Base-by-base conservation (phyloP, 106 monocot genomes). In the Dendrobium nobile region DNA sequence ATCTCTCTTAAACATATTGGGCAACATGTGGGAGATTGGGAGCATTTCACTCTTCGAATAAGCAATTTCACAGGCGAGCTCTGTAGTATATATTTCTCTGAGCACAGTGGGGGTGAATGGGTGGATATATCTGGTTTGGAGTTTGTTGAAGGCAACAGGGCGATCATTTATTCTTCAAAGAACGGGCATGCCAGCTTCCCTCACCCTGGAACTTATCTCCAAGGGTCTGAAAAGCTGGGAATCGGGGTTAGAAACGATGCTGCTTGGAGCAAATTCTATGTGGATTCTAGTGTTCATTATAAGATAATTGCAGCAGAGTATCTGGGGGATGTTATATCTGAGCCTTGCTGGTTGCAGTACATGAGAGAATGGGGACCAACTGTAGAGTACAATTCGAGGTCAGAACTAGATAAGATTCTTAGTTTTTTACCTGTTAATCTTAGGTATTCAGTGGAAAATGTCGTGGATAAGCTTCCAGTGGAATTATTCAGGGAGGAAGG, bases 301-400 rank as follows among this genome's bases (percentile, higher is more conserved):
- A 80, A 80, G 64, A 87, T 99, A 26, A 67, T 99, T 27, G 89
- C 99, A 1, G 95, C 99, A 9, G 95, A 91, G 79, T 88, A 99
- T 85, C 87, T 95, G 5, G 95, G 93, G 37, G 90, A 84, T 85
- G 80, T 58, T 43, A 88, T 95, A n/a, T 11, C 33, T 0, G 95
- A 95, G 72, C 99, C 99, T 70, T 65, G 72, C 74, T 99, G 95
- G 99, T 85, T 99, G 84, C 99, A 95, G 86, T 99, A 91, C 84
- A 99, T 95, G 99, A 91, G 95, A 82, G 96, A 96, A 74, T 99
- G 99, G 95, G 99, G 99, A 9, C 99, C 99, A 9, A 95, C 81
- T 4, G 82, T 99, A 24, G 79, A 41, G 13, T 99, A 99, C 37
- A 78, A 75, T 67, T 95, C 95, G 4, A 90, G 79, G 64, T 87